Percentiles rank a stretch among this genome's conserved stretches.
phyloP scores from a whole-genome alignment of 306 rosid species.

The Astragalus membranaceus region DNA sequence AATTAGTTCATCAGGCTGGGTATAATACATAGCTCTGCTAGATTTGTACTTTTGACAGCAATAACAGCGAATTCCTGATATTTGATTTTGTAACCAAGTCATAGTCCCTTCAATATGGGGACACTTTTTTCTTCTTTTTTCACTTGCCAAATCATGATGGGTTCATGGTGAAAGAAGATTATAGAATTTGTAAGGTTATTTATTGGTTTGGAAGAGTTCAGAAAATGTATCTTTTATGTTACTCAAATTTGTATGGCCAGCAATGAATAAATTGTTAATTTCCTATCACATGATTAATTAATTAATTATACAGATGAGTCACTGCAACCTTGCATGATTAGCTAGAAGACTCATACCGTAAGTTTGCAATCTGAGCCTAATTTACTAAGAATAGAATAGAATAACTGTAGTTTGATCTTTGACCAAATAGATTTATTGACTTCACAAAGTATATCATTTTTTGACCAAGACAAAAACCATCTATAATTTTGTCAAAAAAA shows the following conservation, averaged over 20 bases:
- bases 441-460: too few relatives aligned
- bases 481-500: slow-evolving; percentile 16
- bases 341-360: too few relatives aligned
- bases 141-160: slow-evolving; percentile 8
- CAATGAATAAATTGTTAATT: not conserved
- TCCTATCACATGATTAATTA: not conserved
- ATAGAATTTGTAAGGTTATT: not conserved
- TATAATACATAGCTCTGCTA: not conserved
- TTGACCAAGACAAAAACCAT: too few relatives aligned
- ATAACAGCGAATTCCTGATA: too few relatives aligned
- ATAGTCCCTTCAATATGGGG: not conserved
- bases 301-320: too few relatives aligned
- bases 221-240: slow-evolving; percentile 14
- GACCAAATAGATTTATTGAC: too few relatives aligned
- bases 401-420: too few relatives aligned
- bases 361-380: too few relatives aligned
- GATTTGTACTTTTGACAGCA: slow-evolving; percentile 15
- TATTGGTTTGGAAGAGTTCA: slow-evolving; percentile 8
- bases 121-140: slow-evolving; percentile 18
- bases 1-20: slow-evolving; percentile 13
- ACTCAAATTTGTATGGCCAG: slow-evolving; percentile 9
- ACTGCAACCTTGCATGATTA: not conserved
- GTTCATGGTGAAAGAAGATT: slow-evolving; percentile 25
- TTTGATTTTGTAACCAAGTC: not conserved
- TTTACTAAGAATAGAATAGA: too few relatives aligned